Conservation (phyloP, 495 filamentous ascomycete genomes). For the Aspergillus affinis region DNA sequence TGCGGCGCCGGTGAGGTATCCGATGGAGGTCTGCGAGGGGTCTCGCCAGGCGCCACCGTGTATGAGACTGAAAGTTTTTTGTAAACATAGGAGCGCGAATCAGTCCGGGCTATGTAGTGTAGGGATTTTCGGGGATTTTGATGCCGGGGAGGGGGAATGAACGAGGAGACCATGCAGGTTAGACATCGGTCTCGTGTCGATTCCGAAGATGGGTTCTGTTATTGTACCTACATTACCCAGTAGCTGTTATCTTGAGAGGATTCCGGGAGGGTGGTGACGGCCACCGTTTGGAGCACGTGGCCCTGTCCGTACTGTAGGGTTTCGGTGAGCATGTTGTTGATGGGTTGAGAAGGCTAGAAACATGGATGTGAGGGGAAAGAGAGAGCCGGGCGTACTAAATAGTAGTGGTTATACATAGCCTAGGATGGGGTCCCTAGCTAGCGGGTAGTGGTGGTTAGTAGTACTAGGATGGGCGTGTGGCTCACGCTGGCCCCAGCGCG, state of each 20-base stretch:
- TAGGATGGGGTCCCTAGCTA: not conserved
- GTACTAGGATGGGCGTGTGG: not conserved
- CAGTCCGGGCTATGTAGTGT: too few relatives aligned
- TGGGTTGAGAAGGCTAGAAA: not conserved
- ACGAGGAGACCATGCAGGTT: not conserved
- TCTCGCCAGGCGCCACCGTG: slow-evolving; percentile 92
- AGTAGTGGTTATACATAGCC: not conserved
- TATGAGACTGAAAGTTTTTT: slow-evolving; percentile 56
- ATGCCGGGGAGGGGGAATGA: not conserved
- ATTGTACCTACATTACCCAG: slow-evolving; percentile 46
- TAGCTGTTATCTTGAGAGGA: slow-evolving; percentile 28
- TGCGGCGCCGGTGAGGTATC: slow-evolving; percentile 48
- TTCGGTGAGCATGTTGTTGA: slow-evolving; percentile 17
- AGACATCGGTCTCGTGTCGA: not conserved
- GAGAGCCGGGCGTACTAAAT: not conserved
- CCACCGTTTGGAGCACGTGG: slow-evolving; percentile 34
- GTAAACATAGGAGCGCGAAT: not conserved
- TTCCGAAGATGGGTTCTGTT: not conserved
- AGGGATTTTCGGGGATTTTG: not conserved
- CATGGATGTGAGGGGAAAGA: not conserved
- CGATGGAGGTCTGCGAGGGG: slow-evolving; percentile 53
- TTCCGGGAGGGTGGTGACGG: slow-evolving; percentile 25
- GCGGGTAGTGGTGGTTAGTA: not conserved
- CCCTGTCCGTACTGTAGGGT: slow-evolving; percentile 33
- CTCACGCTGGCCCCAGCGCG: not conserved